Base-by-base conservation (phyloP, 345 rosid species). In the Mercurialis annua region DNA sequence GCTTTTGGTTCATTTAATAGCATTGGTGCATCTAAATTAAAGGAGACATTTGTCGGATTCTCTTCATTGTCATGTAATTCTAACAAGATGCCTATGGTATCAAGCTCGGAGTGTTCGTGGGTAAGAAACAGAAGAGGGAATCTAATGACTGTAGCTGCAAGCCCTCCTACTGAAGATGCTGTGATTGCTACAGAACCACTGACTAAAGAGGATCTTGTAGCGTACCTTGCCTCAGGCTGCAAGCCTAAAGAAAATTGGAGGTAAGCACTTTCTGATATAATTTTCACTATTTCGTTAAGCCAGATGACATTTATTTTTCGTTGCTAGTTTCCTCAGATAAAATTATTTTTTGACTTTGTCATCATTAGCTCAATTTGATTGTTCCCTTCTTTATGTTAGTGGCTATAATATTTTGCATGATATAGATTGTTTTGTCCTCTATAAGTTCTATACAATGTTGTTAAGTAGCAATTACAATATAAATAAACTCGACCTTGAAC, bases 241-340 rank as follows among this genome's bases (percentile, higher is more conserved):
- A 94, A 94, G 81, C 58, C 93, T 2, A 91, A 89, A 81, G 99
- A 94, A 42, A 78, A 85, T n/a, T 94, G 92, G 92, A 94, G 99
- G 98, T 90, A 62, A 4, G 18, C 20, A 24, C 16, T 33, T 31
- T 33, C 2, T 3, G 17, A 17, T 62, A 3, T 26, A 42, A 15
- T 3, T 14, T 42, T 62, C 11, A 11, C 33, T 26, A 14, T 61
- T 61, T 61, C 30, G 27, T 20, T 62, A 27, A 43, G 40, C 12
- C 16, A 29, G 10, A 46, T 62, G 44, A 62, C 18, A 7, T 20
- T 6, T 62, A 16, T 24, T 43, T 44, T 51, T 51, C 5, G 5
- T 24, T 11, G 11, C 9, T 36, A 36, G 40, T 40, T 40, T 8
- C 10, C 11, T 40, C 44, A 7, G 18, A 53, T 10, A 26, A 24